Base-by-base conservation (phyloP, 2,329 filamentous ascomycete species). In the Colletotrichum filicis region DNA sequence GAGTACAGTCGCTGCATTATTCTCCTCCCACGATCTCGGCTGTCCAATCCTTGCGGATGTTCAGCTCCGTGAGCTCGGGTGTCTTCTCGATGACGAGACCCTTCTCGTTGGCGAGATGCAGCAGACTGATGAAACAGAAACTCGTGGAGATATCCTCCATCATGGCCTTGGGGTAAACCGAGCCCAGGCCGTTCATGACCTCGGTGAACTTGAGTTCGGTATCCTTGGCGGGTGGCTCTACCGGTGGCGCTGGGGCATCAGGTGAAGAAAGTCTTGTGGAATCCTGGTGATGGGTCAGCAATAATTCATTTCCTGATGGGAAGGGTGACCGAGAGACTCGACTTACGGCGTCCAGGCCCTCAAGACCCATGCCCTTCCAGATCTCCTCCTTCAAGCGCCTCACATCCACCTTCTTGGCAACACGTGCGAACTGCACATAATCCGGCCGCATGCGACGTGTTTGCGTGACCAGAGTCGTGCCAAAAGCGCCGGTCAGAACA, bases 121-220 rank as follows among this genome's bases (percentile, higher is more conserved):
- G 85, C 71, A 98, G 84, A 78, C 94, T 97, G 79, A 99, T 99
- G 84, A 98, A 99, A 81, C 97, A 97, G 83, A 86, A 93, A 75
- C 90, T 97, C 0, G 97, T 99, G 46, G 95, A 98, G 79, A 99
- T 98, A 82, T 99, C 97, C 74, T 93, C 92, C 91, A 99, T 94
- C 73, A 92, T 91, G 76, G 94, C 89, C 81, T 94, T 93, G 12
- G 95, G 92, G 79, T 99, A 99, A 8, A 98, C 95, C 5, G 88
- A 84, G 80, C 97, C 94, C 59, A 99, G 85, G 74, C 92, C 92
- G 80, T 97, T 97, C 91, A 99, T 97, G 73, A 99, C 92, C 24
- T 93, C 87, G 0, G 95, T 98, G 83, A 99, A 99, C 78, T 93
- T 95, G 76, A 98, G 88, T 4, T 83, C 84, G 11, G 83, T 87